Evolutionary conservation across 1,139 yeast genomes (phyloP).

Genomic region (Yamadazyma buinensis): DNA sequence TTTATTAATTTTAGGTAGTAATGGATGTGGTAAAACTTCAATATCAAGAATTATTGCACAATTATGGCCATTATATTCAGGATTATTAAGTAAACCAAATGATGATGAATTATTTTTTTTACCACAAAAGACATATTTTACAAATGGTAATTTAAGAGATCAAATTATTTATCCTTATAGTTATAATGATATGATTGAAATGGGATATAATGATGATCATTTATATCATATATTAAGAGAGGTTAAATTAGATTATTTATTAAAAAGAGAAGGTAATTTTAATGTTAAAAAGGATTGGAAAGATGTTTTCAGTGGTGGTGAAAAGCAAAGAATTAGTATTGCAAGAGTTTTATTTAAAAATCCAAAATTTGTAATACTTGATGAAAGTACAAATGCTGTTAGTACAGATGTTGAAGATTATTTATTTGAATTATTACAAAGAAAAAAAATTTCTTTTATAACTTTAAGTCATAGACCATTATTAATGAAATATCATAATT

Average conservation of each 20-base stretch:
- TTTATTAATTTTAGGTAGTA: slow-evolving; percentile 76
- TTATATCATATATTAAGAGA: slow-evolving; percentile 65
- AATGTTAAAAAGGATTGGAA: slow-evolving; percentile 77
- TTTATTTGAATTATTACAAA: slow-evolving; percentile 71
- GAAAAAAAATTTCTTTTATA: slow-evolving; percentile 69
- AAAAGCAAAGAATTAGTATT: slow-evolving; percentile 86
- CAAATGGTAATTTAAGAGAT: slow-evolving; percentile 78
- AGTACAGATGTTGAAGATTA: slow-evolving; percentile 89
- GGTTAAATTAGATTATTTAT: slow-evolving; percentile 77
- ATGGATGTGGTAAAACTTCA: slow-evolving; percentile 89
- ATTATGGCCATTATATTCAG: slow-evolving; percentile 86
- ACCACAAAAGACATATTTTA: slow-evolving; percentile 79
- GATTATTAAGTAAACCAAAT: slow-evolving; percentile 76
- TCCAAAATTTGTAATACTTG: slow-evolving; percentile 81
- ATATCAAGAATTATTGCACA: slow-evolving; percentile 84
- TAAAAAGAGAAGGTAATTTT: slow-evolving; percentile 60
- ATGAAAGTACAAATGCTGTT: slow-evolving; percentile 92
- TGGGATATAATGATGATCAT: slow-evolving; percentile 69
- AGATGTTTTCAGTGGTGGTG: slow-evolving; percentile 92
- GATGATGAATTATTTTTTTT: slow-evolving; percentile 69
- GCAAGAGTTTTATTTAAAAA: slow-evolving; percentile 81
- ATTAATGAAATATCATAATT: slow-evolving; percentile 80
- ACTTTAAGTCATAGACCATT: slow-evolving; percentile 87
- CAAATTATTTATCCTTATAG: slow-evolving; percentile 85
- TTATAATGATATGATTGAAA: slow-evolving; percentile 70